Evolutionary conservation across 805 yeast species (phyloP).

Genomic region (Nematodospora valgi): DNA sequence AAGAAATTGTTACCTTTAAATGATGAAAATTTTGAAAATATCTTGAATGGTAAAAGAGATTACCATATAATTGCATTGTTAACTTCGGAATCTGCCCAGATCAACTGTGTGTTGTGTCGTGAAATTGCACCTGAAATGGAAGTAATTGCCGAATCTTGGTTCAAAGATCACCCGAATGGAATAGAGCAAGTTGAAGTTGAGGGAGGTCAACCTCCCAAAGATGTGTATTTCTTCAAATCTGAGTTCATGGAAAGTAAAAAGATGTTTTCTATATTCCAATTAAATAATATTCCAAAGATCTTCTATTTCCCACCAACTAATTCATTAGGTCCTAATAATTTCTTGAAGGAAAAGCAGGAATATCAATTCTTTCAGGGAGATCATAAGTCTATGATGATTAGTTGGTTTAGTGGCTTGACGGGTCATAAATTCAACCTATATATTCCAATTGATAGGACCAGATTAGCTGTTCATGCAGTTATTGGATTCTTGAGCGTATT

Average conservation of each 20-base stretch:
- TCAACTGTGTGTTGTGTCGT: conserved; percentile 75
- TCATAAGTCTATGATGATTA: conserved; percentile 31
- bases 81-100: conserved; percentile 69
- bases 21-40: conserved; percentile 55
- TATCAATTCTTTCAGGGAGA: conserved; percentile 48
- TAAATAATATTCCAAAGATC: conserved; percentile 78
- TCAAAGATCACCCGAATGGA: conserved; percentile 50
- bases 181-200: conserved; percentile 13
- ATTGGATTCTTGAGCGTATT: conserved; percentile 27
- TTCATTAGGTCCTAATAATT: conserved; percentile 26
- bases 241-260: conserved; percentile 61
- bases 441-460: conserved; percentile 40
- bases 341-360: conserved; percentile 27
- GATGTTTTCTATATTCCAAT: conserved; percentile 48
- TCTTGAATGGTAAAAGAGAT: conserved; percentile 65
- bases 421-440: conserved; percentile 33
- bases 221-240: conserved; percentile 67
- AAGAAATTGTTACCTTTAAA: conserved; percentile 36
- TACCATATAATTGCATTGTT: conserved; percentile 62
- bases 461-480: conserved; percentile 14
- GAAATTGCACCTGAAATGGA: conserved; percentile 66
- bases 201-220: conserved; percentile 10
- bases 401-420: conserved; percentile 34
- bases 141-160: conserved; percentile 56
- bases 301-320: conserved; percentile 56